Base-by-base conservation (phyloP, 2,329 filamentous ascomycete species). In the Aureobasidium namibiae region DNA sequence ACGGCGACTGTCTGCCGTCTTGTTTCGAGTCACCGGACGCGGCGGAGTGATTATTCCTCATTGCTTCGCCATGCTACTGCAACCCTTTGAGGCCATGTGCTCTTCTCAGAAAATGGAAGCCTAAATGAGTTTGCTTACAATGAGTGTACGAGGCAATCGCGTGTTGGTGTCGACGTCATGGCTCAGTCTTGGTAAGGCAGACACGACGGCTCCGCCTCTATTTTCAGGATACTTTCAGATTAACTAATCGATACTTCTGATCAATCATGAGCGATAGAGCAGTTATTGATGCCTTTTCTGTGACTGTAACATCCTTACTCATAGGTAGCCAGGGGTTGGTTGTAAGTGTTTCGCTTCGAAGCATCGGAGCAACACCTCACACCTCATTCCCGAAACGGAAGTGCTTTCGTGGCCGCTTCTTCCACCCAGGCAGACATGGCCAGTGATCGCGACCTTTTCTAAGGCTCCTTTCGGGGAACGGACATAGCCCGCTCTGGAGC, bases 361-460 rank as follows among this genome's bases (percentile, higher is more conserved):
- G 34, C 31, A n/a, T 54, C 36, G n/a, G 24, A 31, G n/a, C 31
- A 44, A 26, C 38, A 23, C n/a, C 14, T 45, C 23, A 23, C 16
- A 57, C 54, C 54, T 57, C 41, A 23, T 57, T 57, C 54, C 54
- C 29, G 31, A 57, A 46, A 38, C 26, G 34, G 54, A 48, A 36
- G 16, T 13, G 11, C n/a, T 8, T 46, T 16, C 29, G 9, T 46
- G 31, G 24, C 4, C 21, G 24, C 10, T n/a, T 44, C 16, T 13
- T n/a, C n/a, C n/a, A n/a, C n/a, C 42, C 44, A 57, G 54, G 54
- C 54, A 57, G 54, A 57, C 54, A 48, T 46, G 54, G 41, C 29
- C 41, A 45, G 42, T 42, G 42, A 21, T 26, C 53, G 39, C 53
- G 31, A 18, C 41, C 41, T 23, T 48, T 33, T 11, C 42, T 48